Conservation (phyloP, 768 basidiomycete species). For the Mycena venus region DNA sequence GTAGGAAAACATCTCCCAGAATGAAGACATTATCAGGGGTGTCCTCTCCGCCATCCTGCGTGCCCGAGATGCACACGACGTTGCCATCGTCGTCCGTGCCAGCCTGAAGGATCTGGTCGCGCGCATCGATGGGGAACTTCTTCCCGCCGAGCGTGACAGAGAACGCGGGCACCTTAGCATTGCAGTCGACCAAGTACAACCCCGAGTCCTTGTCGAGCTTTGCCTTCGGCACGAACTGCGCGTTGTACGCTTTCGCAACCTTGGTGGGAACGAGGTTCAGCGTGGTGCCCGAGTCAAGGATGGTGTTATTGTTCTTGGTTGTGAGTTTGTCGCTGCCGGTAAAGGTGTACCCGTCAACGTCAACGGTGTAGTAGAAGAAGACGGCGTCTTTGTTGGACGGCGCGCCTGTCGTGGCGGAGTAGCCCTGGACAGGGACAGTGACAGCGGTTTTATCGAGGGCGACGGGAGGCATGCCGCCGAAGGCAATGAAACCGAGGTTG, state of each 20-base stretch:
- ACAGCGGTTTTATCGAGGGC: constrained; percentile 24
- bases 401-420: constrained; percentile 20
- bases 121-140: constrained; percentile 35
- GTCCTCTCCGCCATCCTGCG: constrained; percentile 32
- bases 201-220: constrained; percentile 22
- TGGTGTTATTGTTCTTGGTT: constrained; percentile 24
- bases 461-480: constrained; percentile 41
- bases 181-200: constrained; percentile 33
- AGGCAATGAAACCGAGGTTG: constrained; percentile 37
- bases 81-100: constrained; percentile 27
- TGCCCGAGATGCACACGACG: constrained; percentile 32
- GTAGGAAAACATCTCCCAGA: constrained; percentile 40
- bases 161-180: constrained; percentile 36
- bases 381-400: constrained; percentile 18
- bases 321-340: constrained; percentile 25
- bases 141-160: constrained; percentile 35
- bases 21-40: constrained; percentile 34
- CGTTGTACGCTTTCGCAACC: constrained; percentile 34
- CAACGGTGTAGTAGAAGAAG: constrained; percentile 35
- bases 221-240: constrained; percentile 36
- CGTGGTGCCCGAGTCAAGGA: constrained; percentile 33
- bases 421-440: constrained; percentile 37
- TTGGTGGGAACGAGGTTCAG: constrained; percentile 35
- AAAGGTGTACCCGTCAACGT: constrained; percentile 35
- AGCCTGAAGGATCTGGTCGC: constrained; percentile 32